Evolutionary conservation across 192 early-diverging fungal genomes (phyloP), one percentile per base, ranked within the genome.

Genomic region (Chytriomyces confervae): DNA sequence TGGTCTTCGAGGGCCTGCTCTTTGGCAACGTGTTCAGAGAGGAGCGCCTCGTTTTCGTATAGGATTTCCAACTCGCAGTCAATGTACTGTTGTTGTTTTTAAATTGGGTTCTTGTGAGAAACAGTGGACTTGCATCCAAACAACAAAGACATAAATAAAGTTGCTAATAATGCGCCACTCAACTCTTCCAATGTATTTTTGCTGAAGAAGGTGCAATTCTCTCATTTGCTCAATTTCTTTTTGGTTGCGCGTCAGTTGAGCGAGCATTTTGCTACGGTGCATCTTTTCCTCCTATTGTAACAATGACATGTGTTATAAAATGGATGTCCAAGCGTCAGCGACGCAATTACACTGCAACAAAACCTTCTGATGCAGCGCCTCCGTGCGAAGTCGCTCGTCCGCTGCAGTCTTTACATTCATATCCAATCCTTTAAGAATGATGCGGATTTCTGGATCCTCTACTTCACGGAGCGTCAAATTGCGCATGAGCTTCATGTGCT

Each of bases 211-310:
- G 62, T 75, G 73, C 7, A 65, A 8, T 46, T 75, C 73, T 20
- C 62, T n/a, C 36, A 67, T 16, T 36, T 75, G 73, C 62, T 66
- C 61, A 64, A 75, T 66, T 46, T 75, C 73, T 36, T 67, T 66
- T 7, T 61, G 57, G 29, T 75, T 75, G 7, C 73, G 8, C 23
- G 29, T 48, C 36, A 75, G 43, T 11, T 46, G 62, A 13, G 9
- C 46, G n/a, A 67, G 18, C 13, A 75, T 46, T 62, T 75, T 69
- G 18, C 9, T 36, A 2, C 67, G 57, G 43, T 44, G 29, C 23
- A 65, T 23, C 29, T 62, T n/a, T 27, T 29, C 46, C 20, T 62
- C 73, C 73, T 75, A 4, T 36, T 10, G 36, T 36, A 36, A 36
- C 36, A 36, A 36, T 36, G 36, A 2, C 36, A 4, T 2, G 36